Conservation (phyloP, 371 early-diverging fungal species). For the Mucor racemosus region DNA sequence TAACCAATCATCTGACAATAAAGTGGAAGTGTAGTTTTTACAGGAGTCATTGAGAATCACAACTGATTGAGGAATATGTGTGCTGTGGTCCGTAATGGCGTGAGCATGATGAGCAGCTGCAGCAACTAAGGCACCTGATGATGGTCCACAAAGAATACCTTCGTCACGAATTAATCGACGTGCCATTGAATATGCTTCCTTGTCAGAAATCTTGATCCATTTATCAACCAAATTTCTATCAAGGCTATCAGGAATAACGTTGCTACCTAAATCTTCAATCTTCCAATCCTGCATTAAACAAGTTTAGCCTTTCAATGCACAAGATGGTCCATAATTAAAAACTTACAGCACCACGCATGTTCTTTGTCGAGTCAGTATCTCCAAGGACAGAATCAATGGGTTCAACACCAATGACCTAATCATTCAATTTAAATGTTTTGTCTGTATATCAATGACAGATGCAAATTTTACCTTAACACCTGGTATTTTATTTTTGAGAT, state of each 20-base stretch:
- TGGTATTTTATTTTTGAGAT: constrained; percentile 61
- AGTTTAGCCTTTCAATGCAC: not conserved
- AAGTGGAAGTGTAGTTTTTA: constrained; percentile 69
- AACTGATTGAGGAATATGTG: constrained; percentile 41
- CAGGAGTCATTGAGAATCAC: constrained; percentile 75
- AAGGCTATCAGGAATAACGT: constrained; percentile 66
- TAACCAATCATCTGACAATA: constrained; percentile 79
- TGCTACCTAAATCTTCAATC: constrained; percentile 79
- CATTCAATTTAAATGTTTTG: not conserved
- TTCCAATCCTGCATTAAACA: constrained; percentile 59
- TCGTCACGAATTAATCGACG: constrained; percentile 70
- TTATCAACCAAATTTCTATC: constrained; percentile 63
- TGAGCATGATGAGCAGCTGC: constrained; percentile 65
- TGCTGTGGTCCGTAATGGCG: constrained; percentile 29
- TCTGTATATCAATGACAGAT: not conserved
- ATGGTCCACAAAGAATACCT: constrained; percentile 74
- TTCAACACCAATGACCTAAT: constrained; percentile 71
- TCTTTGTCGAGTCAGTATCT: not conserved
- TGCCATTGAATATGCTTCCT: constrained; percentile 75
- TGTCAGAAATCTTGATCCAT: constrained; percentile 76
- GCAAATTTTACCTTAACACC: constrained; percentile 49
- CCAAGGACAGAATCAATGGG: constrained; percentile 68
- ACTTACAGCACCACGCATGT: constrained; percentile 11
- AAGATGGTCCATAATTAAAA: not conserved
- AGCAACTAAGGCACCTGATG: constrained; percentile 74